These are phyloP conservation scores for Fusarium dimerum DNA, from an alignment of 2,329 filamentous ascomycete genomes.

Conservation along the genomic window DNA sequence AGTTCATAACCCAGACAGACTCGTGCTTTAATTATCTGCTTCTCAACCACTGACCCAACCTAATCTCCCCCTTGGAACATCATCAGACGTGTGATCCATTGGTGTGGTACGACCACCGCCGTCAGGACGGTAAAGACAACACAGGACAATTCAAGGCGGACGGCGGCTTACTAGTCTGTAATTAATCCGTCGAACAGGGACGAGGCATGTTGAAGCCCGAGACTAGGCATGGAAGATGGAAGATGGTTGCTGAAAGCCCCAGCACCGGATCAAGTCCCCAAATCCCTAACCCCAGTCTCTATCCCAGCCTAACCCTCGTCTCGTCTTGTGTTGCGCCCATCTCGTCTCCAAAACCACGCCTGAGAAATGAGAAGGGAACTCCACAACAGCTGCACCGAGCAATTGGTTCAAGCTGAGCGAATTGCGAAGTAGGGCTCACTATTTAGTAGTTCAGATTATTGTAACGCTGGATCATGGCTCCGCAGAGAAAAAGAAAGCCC, in stretches of 20 bases:
- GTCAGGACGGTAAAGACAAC: constrained; percentile 7
- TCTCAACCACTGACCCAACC: not conserved
- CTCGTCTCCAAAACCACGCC: not conserved
- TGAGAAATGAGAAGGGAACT: not conserved
- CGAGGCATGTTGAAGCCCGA: not conserved
- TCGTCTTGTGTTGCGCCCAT: not conserved
- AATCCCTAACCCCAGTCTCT: constrained; percentile 18
- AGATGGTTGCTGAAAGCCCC: constrained; percentile 1
- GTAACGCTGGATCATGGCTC: constrained; percentile 21
- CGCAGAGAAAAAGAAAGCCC: constrained; percentile 6
- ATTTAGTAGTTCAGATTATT: constrained; percentile 8
- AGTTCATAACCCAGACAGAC: not conserved
- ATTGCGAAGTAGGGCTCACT: constrained; percentile 22
- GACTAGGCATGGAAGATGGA: not conserved
- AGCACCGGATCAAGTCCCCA: constrained; percentile 27
- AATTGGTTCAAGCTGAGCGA: constrained; percentile 27
- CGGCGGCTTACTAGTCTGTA: constrained; percentile 17
- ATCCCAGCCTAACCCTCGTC: constrained; percentile 11
- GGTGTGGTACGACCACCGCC: constrained; percentile 14
- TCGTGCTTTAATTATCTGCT: not conserved
- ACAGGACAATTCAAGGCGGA: constrained; percentile 8
- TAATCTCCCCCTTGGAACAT: not conserved
- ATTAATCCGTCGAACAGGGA: not conserved
- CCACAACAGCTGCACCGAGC: constrained; percentile 26
- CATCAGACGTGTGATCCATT: constrained; percentile 10